A percentile compares a stretch with the other conserved stretches of the same genome.
Conservation (phyloP, 2,329 filamentous ascomycete genomes). For the Apiospora arundinis region DNA sequence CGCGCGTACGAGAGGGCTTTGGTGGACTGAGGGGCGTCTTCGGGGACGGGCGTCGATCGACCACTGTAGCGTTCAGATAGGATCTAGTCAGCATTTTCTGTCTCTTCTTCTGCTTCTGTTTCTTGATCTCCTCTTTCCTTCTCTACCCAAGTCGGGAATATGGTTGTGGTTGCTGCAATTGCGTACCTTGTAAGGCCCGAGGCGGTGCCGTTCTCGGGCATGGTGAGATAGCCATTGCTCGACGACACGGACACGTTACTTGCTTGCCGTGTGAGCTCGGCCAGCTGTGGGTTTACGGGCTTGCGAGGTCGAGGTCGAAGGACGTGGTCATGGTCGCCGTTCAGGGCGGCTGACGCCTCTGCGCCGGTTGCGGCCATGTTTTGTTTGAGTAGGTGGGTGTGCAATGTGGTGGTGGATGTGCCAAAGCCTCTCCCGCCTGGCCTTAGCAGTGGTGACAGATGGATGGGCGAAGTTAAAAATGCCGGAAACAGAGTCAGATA, state of each 20-base stretch:
- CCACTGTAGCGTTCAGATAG: conserved; percentile 59
- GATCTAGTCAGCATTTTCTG: background rate
- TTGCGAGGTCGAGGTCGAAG: conserved; percentile 58
- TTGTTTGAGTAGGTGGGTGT: background rate
- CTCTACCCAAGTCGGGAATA: no score
- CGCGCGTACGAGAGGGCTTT: conserved; percentile 85
- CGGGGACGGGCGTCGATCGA: conserved; percentile 80
- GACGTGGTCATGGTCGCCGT: conserved; percentile 47
- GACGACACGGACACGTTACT: conserved; percentile 41
- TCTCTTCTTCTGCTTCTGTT: background rate
- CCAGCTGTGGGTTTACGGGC: conserved; percentile 54
- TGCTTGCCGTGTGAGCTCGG: conserved; percentile 50
- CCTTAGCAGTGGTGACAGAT: background rate
- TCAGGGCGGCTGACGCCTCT: conserved; percentile 27
- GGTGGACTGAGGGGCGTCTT: conserved; percentile 91
- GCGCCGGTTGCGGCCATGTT: conserved; percentile 27
- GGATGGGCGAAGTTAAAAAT: conserved; percentile 10
- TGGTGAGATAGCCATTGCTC: conserved; percentile 44
- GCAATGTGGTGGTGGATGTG: background rate
- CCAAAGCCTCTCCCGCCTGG: conserved; percentile 6
- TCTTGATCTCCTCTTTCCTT: no score
- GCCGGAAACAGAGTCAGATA: background rate
- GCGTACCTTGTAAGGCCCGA: conserved; percentile 55
- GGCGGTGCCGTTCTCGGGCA: conserved; percentile 41
- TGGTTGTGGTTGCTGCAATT: background rate